Evolutionary conservation across 2,329 filamentous ascomycete species (phyloP), one percentile per base, ranked within the genome.

Genomic region (Aspergillus phoenicis): DNA sequence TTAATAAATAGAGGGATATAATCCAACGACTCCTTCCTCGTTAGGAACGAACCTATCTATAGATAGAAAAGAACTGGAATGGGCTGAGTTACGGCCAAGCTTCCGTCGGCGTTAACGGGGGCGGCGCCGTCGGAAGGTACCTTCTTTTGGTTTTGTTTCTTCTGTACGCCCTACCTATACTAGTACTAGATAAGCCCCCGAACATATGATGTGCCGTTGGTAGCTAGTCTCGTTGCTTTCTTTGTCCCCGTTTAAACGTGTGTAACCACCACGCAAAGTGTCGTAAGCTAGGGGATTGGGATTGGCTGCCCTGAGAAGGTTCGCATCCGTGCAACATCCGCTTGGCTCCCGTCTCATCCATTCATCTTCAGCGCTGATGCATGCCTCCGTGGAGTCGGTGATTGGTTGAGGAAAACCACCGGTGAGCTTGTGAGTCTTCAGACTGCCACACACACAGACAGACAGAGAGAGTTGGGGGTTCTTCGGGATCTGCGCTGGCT

Each of bases 241-340:
- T 45, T 45, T 45, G 41, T 45, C 28, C 47, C 47, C 15, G 11
- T 33, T n/a, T 51, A 15, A 36, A 36, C 47, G 26, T 30, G 47
- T 33, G 47, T 30, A 51, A 51, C 47, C 47, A 51, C 24, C n/a
- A 13, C 41, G n/a, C 38, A 36, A 17, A 52, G n/a, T 20, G 33
- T 17, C 52, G 51, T 3, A 39, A 54, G 52, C 30, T 41, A 33
- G 22, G 52, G 22, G 39, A 26, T 43, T 15, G 38, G 52, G 36
- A 55, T 39, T 43, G 52, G 52, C 41, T 55, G 41, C 52, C 30
- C 52, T 55, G 52, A 28, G 36, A 54, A 39, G 38, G 52, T 20
- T 43, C 26, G 52, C 52, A 55, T 30, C 26, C 22, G 52, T 55
- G 52, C 36, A 41, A 55, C 52, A 39, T 39, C 22, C 22, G 20